A percentile compares a stretch with the other conserved stretches of the same genome.
Conservation (phyloP, 164 flowering plant species). For the Dillenia suffruticosa region DNA sequence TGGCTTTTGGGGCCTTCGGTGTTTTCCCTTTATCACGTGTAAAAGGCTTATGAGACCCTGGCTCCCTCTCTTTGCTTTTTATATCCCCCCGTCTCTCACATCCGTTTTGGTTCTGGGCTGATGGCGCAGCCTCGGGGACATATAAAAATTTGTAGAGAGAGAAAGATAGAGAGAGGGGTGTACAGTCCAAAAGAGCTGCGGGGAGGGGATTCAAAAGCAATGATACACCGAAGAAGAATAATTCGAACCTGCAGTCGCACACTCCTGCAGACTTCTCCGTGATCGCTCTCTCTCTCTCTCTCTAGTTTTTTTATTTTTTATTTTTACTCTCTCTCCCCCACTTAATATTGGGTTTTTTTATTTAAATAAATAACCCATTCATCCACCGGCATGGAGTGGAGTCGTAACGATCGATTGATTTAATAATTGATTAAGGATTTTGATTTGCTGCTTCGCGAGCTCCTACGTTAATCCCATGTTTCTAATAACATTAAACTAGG, state of each 20-base stretch:
- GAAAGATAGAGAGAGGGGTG: conserved; percentile 6
- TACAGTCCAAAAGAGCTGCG: conserved; percentile 28
- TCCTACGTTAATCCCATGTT: too few species aligned
- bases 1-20: conserved; percentile 32
- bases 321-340: not conserved
- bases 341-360: not conserved
- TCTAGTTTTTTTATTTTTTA: not conserved
- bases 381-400: too few species aligned
- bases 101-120: conserved; percentile 19
- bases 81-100: conserved; percentile 7
- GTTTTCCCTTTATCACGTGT: conserved; percentile 74
- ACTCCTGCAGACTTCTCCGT: conserved; percentile 26
- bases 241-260: conserved; percentile 66
- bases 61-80: conserved; percentile 11
- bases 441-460: too few species aligned
- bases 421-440: too few species aligned
- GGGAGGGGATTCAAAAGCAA: conserved; percentile 30
- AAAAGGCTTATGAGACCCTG: conserved; percentile 42
- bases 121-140: conserved; percentile 41
- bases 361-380: too few species aligned
- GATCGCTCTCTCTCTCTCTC: conserved; percentile 8
- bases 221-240: conserved; percentile 59
- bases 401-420: too few species aligned
- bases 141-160: conserved; percentile 4
- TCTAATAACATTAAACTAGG: too few species aligned